These are phyloP conservation scores for Colletotrichum euphorbiae DNA, from an alignment of 2,329 filamentous ascomycete species.

Conservation along the genomic window DNA sequence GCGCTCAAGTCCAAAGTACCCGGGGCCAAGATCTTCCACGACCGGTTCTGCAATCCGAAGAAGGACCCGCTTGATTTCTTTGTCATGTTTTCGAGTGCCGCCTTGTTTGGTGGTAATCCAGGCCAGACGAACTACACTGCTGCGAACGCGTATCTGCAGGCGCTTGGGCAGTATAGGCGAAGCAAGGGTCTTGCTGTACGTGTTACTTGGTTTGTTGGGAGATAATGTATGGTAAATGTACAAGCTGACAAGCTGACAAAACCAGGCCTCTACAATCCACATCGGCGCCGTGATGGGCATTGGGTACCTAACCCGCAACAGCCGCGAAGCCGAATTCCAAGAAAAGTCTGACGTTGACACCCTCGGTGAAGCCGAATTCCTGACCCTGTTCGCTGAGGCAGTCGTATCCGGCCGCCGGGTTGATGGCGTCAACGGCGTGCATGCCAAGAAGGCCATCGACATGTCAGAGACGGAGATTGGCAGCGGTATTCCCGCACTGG, in stretches of 20 bases:
- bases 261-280: constrained; percentile 47
- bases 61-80: constrained; percentile 50
- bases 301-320: constrained; percentile 51
- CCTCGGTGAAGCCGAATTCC: constrained; percentile 49
- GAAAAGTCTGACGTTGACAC: constrained; percentile 28
- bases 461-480: neutral
- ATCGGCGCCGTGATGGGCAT: constrained; percentile 54
- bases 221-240: neutral
- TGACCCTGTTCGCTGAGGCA: constrained; percentile 56
- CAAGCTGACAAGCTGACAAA: neutral
- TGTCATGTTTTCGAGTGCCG: constrained; percentile 49
- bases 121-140: constrained; percentile 59
- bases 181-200: constrained; percentile 50
- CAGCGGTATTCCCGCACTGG: constrained; percentile 19
- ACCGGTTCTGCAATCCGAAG: constrained; percentile 42
- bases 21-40: constrained; percentile 47
- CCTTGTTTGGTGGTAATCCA: constrained; percentile 44
- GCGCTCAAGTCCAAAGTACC: constrained; percentile 50
- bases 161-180: constrained; percentile 50
- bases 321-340: constrained; percentile 30
- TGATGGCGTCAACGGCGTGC: neutral
- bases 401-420: constrained; percentile 49
- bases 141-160: constrained; percentile 56
- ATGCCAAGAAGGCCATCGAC: neutral
- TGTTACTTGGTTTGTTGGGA: neutral